Percentiles rank a stretch among this genome's conserved stretches.
Evolutionary conservation across 371 early-diverging fungal genomes (phyloP).

Genomic region (Mucor plumbeus): DNA sequence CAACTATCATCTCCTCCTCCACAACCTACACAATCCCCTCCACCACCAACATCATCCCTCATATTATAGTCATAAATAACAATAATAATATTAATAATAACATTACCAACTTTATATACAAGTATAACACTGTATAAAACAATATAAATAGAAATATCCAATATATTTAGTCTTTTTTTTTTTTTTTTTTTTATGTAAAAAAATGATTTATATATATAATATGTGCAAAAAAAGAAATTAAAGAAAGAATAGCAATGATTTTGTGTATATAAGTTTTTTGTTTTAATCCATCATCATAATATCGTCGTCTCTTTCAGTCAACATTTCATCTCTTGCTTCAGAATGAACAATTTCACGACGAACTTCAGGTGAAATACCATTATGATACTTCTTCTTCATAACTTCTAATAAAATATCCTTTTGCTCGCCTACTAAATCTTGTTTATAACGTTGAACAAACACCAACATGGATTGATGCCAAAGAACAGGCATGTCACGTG

Average conservation of each 20-base stretch:
- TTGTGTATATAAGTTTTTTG: not conserved
- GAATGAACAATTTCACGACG: conserved; percentile 82
- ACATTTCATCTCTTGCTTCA: conserved; percentile 67
- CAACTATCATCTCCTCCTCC: conserved; percentile 13
- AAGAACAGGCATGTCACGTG: conserved; percentile 90
- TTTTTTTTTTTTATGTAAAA: not conserved
- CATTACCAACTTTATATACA: not conserved
- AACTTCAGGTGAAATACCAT: conserved; percentile 89
- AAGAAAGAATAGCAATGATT: not conserved
- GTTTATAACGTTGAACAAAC: conserved; percentile 96
- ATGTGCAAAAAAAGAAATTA: not conserved
- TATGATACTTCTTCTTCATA: conserved; percentile 78
- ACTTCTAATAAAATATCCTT: conserved; percentile 89
- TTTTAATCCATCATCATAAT: conserved; percentile 41
- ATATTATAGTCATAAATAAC: not conserved
- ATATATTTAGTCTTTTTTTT: too few relatives aligned
- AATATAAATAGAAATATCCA: not conserved
- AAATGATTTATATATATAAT: conserved; percentile 7
- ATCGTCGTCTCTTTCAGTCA: conserved; percentile 36
- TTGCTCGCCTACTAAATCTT: conserved; percentile 93
- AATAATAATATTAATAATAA: not conserved
- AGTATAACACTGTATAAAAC: too few relatives aligned
- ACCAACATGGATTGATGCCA: conserved; percentile 97
- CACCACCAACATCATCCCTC: conserved; percentile 7
- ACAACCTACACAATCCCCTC: not conserved